Evolutionary conservation across 2,329 filamentous ascomycete species (phyloP), one percentile per base, ranked within the genome.

Genomic region (Trichophyton rubrum): DNA sequence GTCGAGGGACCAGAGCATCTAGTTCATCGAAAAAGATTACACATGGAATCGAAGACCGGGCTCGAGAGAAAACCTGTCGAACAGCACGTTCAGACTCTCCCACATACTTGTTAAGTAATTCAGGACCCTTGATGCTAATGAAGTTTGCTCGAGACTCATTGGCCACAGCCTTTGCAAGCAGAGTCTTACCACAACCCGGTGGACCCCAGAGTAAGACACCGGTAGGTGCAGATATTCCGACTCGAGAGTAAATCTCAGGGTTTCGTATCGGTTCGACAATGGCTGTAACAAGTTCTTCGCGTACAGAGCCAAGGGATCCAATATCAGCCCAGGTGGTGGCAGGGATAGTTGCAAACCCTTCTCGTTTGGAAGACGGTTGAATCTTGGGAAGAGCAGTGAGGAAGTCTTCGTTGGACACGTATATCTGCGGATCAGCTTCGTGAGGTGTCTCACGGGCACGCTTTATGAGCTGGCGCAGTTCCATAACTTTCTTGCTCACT

Each of bases 1-100:
- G 85, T 58, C 85, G 85, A 0, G 92, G 91, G 0, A 93, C 91
- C 2, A 99, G 79, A 0, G 93, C 92, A 73, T 99, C 93, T 59
- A 99, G 82, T 75, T 99, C 93, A 71, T 99, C 93, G 70, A 99
- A 97, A 81, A 99, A 97, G 62, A 99, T 86, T 60, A 99, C 90
- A 70, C 92, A 97, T 0, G 93, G 93, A 0, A 90, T 82, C 6
- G 88, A 92, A 0, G 88, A 88, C 58, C 91, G 84, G 0, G 93
- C 93, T 15, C 92, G 86, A 64, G 86, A 84, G 73, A 99, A 99
- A 0, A 97, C 87, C 71, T 95, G 90, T 22, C 93, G 85, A 1
- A 99, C 88, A 0, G 91, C 89, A 9, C 92, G 87, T 75, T 99
- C 93, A 5, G 89, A 95, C 74, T 99, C 93, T 66, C 93, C 93